These are phyloP conservation scores for Yarrowia sp. DNA, from an alignment of 805 yeast species.

Conservation along the genomic window DNA sequence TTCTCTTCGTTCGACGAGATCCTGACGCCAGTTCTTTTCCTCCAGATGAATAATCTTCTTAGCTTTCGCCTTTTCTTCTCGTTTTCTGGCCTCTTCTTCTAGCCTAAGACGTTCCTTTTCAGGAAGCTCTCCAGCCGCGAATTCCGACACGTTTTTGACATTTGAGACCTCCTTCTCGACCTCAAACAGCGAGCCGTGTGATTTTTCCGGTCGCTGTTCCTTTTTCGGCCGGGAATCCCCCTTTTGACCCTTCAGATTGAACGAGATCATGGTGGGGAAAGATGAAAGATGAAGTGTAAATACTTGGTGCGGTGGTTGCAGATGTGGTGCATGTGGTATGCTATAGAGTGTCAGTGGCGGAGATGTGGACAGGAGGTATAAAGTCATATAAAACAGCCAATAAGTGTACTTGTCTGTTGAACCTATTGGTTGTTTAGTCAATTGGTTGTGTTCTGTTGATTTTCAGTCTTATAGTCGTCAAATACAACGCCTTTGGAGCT, in stretches of 20 bases:
- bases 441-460: too few relatives aligned
- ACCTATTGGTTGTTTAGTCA: too few relatives aligned
- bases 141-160: slow-evolving; percentile 16
- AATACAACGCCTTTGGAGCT: too few relatives aligned
- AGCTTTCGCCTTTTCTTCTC: slow-evolving; percentile 7
- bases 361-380: too few relatives aligned
- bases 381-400: too few relatives aligned
- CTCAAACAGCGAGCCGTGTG: slow-evolving; percentile 18
- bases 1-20: slow-evolving; percentile 26
- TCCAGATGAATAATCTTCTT: slow-evolving; percentile 19
- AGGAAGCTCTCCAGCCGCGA: slow-evolving; percentile 27
- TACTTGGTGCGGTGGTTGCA: slow-evolving; percentile 10
- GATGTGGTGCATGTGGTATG: neutral
- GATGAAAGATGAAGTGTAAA: neutral
- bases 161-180: slow-evolving; percentile 25
- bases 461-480: too few relatives aligned
- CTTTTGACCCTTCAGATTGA: slow-evolving; percentile 29
- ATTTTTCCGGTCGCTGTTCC: neutral
- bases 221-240: neutral
- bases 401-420: too few relatives aligned
- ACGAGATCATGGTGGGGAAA: slow-evolving; percentile 14
- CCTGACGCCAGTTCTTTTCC: slow-evolving; percentile 33
- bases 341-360: too few relatives aligned
- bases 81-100: slow-evolving; percentile 16
- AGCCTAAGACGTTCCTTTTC: slow-evolving; percentile 25